Conservation (phyloP, 495 filamentous ascomycete genomes). For the Podospora sp. region DNA sequence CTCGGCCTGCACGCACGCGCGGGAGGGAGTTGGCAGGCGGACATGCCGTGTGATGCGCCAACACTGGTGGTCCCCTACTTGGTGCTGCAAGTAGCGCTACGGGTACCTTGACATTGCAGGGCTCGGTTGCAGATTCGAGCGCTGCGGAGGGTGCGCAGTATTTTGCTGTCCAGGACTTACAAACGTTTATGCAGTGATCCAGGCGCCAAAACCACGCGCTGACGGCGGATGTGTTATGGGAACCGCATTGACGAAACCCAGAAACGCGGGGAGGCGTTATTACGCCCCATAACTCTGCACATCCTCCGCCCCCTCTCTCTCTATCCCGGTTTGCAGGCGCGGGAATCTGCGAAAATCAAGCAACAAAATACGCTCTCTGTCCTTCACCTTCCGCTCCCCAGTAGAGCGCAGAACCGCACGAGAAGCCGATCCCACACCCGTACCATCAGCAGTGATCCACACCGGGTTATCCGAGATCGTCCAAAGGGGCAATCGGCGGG, state of each 20-base stretch:
- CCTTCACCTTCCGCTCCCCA: not conserved
- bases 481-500: not conserved
- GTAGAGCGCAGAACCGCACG: not conserved
- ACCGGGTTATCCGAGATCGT: not conserved
- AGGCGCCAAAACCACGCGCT: not conserved
- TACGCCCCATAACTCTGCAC: not conserved
- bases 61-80: not conserved
- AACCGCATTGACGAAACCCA: conserved; percentile 18
- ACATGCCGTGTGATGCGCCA: conserved; percentile 6
- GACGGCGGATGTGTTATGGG: not conserved
- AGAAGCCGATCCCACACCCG: not conserved
- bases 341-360: conserved; percentile 5
- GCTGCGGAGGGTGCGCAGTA: not conserved
- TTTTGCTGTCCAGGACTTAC: not conserved
- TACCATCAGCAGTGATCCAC: not conserved
- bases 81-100: not conserved
- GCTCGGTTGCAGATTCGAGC: not conserved
- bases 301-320: not conserved
- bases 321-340: not conserved
- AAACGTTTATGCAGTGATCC: conserved; percentile 4
- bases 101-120: not conserved
- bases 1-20: conserved; percentile 4
- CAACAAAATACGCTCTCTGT: not conserved
- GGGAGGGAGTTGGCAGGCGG: conserved; percentile 12
- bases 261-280: conserved; percentile 24